Percentiles rank a stretch among this genome's conserved stretches.
phyloP scores from a whole-genome alignment of 2,329 filamentous ascomycete genomes.

The Hypoxylon sp. region DNA sequence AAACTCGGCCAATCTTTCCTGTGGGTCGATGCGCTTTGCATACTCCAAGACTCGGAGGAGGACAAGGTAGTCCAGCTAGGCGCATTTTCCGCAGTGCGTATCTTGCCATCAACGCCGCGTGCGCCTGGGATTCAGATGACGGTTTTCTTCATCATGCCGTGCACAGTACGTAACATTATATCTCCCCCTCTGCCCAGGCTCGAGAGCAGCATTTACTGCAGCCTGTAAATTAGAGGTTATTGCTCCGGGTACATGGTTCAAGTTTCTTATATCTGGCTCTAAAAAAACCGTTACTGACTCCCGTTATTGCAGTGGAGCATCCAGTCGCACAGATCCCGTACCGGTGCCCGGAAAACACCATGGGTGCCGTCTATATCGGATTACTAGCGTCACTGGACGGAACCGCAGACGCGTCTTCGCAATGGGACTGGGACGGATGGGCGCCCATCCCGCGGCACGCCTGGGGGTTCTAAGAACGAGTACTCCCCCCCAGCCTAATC shows the following conservation, averaged over 20 bases:
- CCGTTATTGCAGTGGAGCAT: neutral
- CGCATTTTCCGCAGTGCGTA: neutral
- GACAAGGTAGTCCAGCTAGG: neutral
- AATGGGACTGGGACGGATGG: neutral
- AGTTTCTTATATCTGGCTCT: no score
- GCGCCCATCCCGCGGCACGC: neutral
- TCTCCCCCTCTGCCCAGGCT: no score
- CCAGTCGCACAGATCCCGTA: neutral
- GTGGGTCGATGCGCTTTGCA: conserved; percentile 32
- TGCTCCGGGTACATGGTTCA: no score
- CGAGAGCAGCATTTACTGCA: no score
- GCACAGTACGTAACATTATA: no score
- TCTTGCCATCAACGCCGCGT: neutral
- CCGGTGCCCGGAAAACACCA: neutral
- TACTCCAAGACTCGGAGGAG: conserved; percentile 7
- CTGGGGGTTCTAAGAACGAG: neutral
- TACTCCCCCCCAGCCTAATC: neutral
- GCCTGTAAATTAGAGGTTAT: no score
- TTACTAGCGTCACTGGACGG: no score
- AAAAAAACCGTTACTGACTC: no score
- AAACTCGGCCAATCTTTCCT: conserved; percentile 23
- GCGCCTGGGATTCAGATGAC: neutral
- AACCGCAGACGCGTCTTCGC: no score
- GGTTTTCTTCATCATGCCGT: neutral
- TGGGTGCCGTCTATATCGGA: neutral